Percentiles rank a stretch among this genome's conserved stretches.
phyloP scores from a whole-genome alignment of 1,139 yeast species.

The Saccharomyces hybrid region DNA sequence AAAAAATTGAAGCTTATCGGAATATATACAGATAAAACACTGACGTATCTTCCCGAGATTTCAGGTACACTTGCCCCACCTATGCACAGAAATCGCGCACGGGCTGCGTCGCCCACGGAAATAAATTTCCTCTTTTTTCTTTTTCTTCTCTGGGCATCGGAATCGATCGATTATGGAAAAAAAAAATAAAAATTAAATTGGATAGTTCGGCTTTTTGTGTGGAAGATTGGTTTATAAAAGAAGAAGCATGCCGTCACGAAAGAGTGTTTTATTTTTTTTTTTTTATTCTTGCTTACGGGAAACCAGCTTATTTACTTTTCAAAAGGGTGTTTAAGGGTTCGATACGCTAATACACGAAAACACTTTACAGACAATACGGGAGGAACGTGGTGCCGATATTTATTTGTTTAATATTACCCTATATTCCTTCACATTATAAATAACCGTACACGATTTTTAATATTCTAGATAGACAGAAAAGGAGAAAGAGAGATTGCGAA shows the following conservation, averaged over 20 bases:
- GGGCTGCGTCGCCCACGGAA: not conserved
- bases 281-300: not conserved
- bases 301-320: not conserved
- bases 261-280: not conserved
- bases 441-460: not conserved
- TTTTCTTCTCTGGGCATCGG: not conserved
- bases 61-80: not conserved
- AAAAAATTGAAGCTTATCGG: not conserved
- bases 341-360: not conserved
- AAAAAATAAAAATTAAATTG: not conserved
- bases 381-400: not conserved
- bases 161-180: not conserved
- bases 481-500: not conserved
- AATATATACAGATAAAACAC: not conserved
- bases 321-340: not conserved
- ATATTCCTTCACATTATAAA: not conserved
- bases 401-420: not conserved
- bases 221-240: not conserved
- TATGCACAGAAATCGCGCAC: not conserved
- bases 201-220: not conserved
- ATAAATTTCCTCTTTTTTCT: not conserved
- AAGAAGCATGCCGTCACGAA: not conserved
- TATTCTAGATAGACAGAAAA: not conserved
- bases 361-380: not conserved
- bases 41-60: not conserved